A percentile compares a stretch with the other conserved stretches of the same genome.
phyloP scores from a whole-genome alignment of 2,329 filamentous ascomycete genomes.

The Pyricularia grisea region DNA sequence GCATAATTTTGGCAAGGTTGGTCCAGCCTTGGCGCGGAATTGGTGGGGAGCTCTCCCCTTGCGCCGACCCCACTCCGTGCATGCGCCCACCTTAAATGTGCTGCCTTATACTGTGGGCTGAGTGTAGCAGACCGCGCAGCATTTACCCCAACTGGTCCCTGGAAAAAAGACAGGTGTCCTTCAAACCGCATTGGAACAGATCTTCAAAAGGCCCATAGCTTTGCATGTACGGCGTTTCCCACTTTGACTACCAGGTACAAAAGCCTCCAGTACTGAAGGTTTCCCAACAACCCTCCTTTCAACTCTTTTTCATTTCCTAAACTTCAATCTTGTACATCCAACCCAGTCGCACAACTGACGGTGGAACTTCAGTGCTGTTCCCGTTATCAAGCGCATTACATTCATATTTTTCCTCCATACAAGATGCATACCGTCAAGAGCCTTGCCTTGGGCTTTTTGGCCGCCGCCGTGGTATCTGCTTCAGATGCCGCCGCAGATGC shows the following conservation, averaged over 20 bases:
- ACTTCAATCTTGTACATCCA: not conserved
- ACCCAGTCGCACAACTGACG: constrained; percentile 1
- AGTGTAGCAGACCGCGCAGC: not conserved
- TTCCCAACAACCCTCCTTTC: not conserved
- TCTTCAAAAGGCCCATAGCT: not conserved
- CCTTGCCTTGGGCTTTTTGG: constrained; percentile 44
- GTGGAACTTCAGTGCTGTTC: not conserved
- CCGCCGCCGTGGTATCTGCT: constrained; percentile 49
- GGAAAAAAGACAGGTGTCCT: constrained; percentile 8
- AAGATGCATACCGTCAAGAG: constrained; percentile 38
- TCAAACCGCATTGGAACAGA: constrained; percentile 2
- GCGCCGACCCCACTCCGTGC: not conserved
- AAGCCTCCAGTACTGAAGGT: not conserved
- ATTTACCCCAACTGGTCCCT: constrained; percentile 2
- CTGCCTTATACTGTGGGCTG: not conserved
- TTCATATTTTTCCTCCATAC: constrained; percentile 5
- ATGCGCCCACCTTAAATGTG: not conserved
- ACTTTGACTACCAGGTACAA: not conserved
- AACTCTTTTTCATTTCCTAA: not conserved
- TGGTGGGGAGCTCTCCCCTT: not conserved
- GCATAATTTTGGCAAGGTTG: not conserved
- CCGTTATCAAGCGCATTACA: not conserved
- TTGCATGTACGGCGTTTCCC: not conserved
- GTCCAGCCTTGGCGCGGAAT: not conserved
- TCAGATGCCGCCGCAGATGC: constrained; percentile 81